Conservation (phyloP, 192 early-diverging fungal species). For the Powellomyces hirtus region DNA sequence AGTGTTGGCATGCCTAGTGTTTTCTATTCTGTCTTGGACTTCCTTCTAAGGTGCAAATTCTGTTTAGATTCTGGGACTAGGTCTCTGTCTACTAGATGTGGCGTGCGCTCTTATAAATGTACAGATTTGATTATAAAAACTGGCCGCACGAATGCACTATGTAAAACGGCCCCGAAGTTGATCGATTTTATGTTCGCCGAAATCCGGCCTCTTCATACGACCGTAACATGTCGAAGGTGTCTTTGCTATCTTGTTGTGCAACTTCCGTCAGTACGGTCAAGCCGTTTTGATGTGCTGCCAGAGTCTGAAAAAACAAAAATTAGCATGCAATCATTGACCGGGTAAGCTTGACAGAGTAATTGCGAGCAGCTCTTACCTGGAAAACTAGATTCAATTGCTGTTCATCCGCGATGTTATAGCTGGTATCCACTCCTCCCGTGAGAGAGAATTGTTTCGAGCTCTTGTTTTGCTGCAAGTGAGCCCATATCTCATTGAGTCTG, state of each 20-base stretch:
- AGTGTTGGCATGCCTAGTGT: neutral
- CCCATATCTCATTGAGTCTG: slow-evolving; percentile 79
- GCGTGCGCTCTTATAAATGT: neutral
- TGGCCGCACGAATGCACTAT: no score
- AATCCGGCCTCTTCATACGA: slow-evolving; percentile 32
- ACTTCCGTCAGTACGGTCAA: slow-evolving; percentile 66
- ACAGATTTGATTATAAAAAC: no score
- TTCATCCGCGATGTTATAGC: slow-evolving; percentile 58
- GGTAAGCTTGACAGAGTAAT: no score
- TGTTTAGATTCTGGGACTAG: slow-evolving; percentile 3
- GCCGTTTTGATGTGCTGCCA: slow-evolving; percentile 63
- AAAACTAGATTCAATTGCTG: slow-evolving; percentile 55
- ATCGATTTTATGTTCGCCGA: neutral
- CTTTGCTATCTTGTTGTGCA: slow-evolving; percentile 59
- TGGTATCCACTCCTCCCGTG: slow-evolving; percentile 34
- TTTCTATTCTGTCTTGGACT: neutral
- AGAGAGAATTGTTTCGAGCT: slow-evolving; percentile 43
- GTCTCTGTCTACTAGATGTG: neutral
- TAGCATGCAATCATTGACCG: no score
- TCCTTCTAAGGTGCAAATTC: no score
- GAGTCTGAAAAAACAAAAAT: slow-evolving; percentile 29
- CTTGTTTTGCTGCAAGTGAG: slow-evolving; percentile 71
- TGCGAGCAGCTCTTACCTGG: slow-evolving; percentile 34
- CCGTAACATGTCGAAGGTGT: slow-evolving; percentile 17
- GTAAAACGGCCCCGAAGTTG: no score